Percentiles rank a stretch among this genome's conserved stretches.
phyloP scores from a whole-genome alignment of 1,284 basidiomycete species.

The Cryptococcus sp. region DNA sequence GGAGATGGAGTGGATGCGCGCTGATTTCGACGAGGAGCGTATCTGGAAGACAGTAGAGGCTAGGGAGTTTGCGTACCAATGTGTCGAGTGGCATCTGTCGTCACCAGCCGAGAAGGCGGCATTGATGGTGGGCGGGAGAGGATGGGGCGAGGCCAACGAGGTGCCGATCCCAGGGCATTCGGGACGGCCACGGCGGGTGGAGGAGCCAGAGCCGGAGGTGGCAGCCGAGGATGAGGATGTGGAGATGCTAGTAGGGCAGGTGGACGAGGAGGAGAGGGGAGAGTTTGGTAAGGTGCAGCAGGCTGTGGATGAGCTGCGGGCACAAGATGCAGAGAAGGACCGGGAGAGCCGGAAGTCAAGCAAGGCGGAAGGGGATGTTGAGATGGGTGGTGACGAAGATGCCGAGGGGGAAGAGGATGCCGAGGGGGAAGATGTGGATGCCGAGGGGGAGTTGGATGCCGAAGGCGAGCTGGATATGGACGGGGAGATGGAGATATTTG shows the following conservation, averaged over 20 bases:
- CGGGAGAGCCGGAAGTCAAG: not conserved
- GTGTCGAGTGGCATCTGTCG: constrained; percentile 82
- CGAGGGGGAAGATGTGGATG: constrained; percentile 33
- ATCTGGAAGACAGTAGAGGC: constrained; percentile 88
- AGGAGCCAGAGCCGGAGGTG: not conserved
- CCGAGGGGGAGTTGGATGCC: constrained; percentile 39
- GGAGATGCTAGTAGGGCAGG: constrained; percentile 40
- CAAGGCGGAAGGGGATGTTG: constrained; percentile 14
- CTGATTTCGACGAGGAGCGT: constrained; percentile 90
- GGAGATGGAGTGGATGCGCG: constrained; percentile 98
- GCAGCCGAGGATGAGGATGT: constrained; percentile 40
- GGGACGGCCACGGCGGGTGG: constrained; percentile 1
- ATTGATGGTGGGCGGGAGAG: constrained; percentile 56
- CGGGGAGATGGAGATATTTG: constrained; percentile 29
- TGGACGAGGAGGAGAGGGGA: constrained; percentile 21
- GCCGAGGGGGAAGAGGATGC: constrained; percentile 34
- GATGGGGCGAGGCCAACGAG: constrained; percentile 37
- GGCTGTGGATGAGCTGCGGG: constrained; percentile 29
- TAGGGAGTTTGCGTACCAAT: constrained; percentile 75
- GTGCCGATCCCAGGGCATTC: constrained; percentile 30
- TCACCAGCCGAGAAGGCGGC: constrained; percentile 63
- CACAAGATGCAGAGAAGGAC: constrained; percentile 5
- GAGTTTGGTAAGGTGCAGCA: constrained; percentile 30
- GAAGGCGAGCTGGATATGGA: constrained; percentile 36
- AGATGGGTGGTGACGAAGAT: constrained; percentile 30